Evolutionary conservation across 202 grass and related monocot genomes (phyloP).

Genomic region (Panicum virgatum): DNA sequence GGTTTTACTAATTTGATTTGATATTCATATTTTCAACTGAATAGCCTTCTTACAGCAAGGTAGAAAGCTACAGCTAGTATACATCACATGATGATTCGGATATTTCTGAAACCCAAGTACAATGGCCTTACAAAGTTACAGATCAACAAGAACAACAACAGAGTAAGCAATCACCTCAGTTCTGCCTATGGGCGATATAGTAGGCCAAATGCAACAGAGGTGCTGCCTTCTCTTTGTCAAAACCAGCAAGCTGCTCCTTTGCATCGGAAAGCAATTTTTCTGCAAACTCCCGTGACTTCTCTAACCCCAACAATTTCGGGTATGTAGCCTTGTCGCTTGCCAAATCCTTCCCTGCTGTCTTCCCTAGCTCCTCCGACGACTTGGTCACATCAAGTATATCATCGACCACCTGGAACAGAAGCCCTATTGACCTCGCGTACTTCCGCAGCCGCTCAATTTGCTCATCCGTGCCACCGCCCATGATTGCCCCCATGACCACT

Average conservation of each 20-base stretch:
- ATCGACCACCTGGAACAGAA: constrained; percentile 93
- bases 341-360: constrained; percentile 88
- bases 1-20: background rate
- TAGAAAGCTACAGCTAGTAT: constrained; percentile 47
- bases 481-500: constrained; percentile 75
- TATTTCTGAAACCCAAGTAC: constrained; percentile 23
- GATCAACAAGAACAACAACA: constrained; percentile 39
- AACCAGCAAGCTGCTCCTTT: constrained; percentile 56
- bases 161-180: constrained; percentile 53
- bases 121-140: constrained; percentile 36
- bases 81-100: constrained; percentile 21
- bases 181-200: constrained; percentile 84
- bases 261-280: constrained; percentile 62
- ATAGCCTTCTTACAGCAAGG: constrained; percentile 28
- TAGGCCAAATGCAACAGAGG: constrained; percentile 82
- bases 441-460: constrained; percentile 64
- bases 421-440: constrained; percentile 76
- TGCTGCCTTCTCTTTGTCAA: constrained; percentile 65
- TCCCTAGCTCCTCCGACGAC: constrained; percentile 82
- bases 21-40: constrained; percentile 22
- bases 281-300: constrained; percentile 73
- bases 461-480: constrained; percentile 67
- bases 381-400: constrained; percentile 95
- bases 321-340: constrained; percentile 91
- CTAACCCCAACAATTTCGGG: constrained; percentile 75